These are phyloP conservation scores for Diaporthe destruens DNA, from an alignment of 2,329 filamentous ascomycete species.

Conservation along the genomic window DNA sequence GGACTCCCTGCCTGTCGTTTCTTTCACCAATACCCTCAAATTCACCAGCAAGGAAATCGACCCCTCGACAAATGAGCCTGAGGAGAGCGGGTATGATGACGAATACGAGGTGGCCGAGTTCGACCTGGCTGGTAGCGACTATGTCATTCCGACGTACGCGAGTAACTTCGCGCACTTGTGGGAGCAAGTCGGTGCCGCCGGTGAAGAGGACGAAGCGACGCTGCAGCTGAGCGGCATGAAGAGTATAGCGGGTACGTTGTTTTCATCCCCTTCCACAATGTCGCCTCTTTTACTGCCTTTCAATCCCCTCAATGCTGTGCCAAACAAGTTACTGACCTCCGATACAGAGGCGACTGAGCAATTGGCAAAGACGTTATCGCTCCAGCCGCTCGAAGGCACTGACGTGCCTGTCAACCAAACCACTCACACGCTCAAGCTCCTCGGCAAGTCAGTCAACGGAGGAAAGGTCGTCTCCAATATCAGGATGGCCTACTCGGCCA, in stretches of 20 bases:
- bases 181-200: constrained; percentile 91
- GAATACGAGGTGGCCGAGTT: constrained; percentile 98
- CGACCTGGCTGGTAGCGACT: constrained; percentile 91
- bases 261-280: neutral
- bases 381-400: constrained; percentile 94
- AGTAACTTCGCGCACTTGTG: constrained; percentile 96
- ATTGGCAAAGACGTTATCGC: constrained; percentile 84
- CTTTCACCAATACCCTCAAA: constrained; percentile 92
- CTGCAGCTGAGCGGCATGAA: constrained; percentile 88
- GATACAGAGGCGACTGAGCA: constrained; percentile 90
- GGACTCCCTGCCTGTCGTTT: constrained; percentile 79
- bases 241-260: constrained; percentile 84
- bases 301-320: neutral
- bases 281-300: neutral
- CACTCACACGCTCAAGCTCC: constrained; percentile 94
- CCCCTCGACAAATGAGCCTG: constrained; percentile 90
- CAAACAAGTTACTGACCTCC: constrained; percentile 24
- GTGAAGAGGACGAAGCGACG: constrained; percentile 92
- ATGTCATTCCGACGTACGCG: constrained; percentile 92
- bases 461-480: constrained; percentile 89
- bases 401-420: constrained; percentile 90
- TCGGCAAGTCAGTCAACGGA: constrained; percentile 93
- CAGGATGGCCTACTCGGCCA: constrained; percentile 93
- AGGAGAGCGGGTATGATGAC: constrained; percentile 93
- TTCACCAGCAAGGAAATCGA: constrained; percentile 99